phyloP scores from a whole-genome alignment of 1,139 yeast species.

The Casaregolazyma suthepensis region DNA sequence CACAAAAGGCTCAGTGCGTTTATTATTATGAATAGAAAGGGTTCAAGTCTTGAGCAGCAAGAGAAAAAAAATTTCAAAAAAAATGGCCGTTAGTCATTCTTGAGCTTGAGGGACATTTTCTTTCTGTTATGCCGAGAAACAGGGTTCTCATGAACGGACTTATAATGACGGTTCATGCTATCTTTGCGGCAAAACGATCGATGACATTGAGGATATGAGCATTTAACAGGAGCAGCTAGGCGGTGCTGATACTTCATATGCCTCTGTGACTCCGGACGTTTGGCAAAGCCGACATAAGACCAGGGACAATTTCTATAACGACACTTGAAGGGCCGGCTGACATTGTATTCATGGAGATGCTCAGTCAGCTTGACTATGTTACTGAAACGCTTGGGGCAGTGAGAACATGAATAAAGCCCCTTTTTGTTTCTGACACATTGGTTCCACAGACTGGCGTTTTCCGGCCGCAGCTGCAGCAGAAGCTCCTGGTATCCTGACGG shows the following conservation, averaged over 20 bases:
- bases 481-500: not conserved
- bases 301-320: constrained; percentile 55
- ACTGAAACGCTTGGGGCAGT: constrained; percentile 41
- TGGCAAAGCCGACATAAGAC: constrained; percentile 53
- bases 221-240: constrained; percentile 16
- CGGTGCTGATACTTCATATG: constrained; percentile 55
- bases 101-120: not conserved
- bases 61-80: no score
- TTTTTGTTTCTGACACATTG: constrained; percentile 32
- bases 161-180: constrained; percentile 20
- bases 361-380: constrained; percentile 39
- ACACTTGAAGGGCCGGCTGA: constrained; percentile 44
- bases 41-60: not conserved
- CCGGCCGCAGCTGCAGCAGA: constrained; percentile 1
- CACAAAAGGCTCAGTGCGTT: not conserved
- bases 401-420: constrained; percentile 48
- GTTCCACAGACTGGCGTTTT: constrained; percentile 12
- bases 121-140: not conserved
- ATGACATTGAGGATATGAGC: constrained; percentile 41
- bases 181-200: constrained; percentile 49
- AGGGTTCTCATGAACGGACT: constrained; percentile 17
- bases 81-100: not conserved
- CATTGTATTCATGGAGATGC: constrained; percentile 42
- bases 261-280: constrained; percentile 54
- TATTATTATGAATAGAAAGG: not conserved